Base-by-base conservation (phyloP, 140 eudicot species). In the Oenanthe javanica region DNA sequence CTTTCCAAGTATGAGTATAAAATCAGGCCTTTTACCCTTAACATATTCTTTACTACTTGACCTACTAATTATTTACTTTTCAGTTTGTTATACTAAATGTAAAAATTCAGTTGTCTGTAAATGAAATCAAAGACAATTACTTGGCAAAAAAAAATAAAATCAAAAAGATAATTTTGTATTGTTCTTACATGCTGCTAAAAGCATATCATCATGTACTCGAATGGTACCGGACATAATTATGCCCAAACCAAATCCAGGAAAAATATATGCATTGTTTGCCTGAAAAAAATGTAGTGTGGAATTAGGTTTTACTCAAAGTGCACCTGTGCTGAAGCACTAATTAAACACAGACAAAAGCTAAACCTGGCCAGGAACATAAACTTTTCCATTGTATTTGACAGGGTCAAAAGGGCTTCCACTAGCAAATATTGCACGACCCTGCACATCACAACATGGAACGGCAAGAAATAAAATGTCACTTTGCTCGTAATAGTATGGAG, bases 351-450 rank as follows among this genome's bases (percentile, higher is more conserved):
- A 47, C 13, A 9, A 9, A 72, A 45, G 77, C 15, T 45, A 72
- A 48, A 94, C 98, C 98, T 94, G 98, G 75, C 98, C 98, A 51
- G 98, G 93, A 79, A 86, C 87, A 21, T 78, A 90, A 83, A 82
- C 84, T 75, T 83, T 84, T 71, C 93, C 97, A 40, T 90, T 85
- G 49, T 84, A 90, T 47, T 80, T 84, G 43, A 94, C 93, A 1
- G 97, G 98, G 77, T 86, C 91, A 79, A 94, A 94, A 70, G 98
- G 98, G 87, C 98, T 94, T 84, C 98, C 98, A 78, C 98, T 94
- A 57, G 97, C 96, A 85, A 87, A 94, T 52, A 94, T 90, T 21
- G 98, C 96, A 54, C 85, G 92, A 72, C 98, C 98, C 98, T 94
- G 83, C 52, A 82, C 38, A 61, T 72, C 46, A 36, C n/a, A 45